A percentile compares a stretch with the other conserved stretches of the same genome.
These are phyloP conservation scores for Physcomitrium patens DNA, from an alignment of 225 moss, liverwort and hornwort genomes.

Conservation along the genomic window DNA sequence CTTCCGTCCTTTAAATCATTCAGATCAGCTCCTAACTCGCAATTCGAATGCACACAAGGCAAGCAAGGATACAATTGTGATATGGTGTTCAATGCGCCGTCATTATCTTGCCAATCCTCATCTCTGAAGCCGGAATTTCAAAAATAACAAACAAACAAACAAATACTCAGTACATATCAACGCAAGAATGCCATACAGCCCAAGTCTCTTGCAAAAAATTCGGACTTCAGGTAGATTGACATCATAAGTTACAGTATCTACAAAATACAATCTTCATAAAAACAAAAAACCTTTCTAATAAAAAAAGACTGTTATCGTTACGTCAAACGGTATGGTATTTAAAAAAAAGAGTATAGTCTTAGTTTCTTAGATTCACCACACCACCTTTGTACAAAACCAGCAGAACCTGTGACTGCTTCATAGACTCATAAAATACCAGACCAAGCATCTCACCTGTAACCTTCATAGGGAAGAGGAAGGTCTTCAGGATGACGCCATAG, in stretches of 20 bases:
- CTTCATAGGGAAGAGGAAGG: slow-evolving; percentile 64
- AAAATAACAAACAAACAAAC: too few relatives aligned
- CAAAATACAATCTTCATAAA: not conserved
- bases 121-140: slow-evolving; percentile 48
- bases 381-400: slow-evolving; percentile 17
- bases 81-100: slow-evolving; percentile 83
- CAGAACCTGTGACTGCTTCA: slow-evolving; percentile 11
- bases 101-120: slow-evolving; percentile 91
- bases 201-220: not conserved
- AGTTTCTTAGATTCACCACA: not conserved
- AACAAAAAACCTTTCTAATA: slow-evolving; percentile 12
- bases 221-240: not conserved
- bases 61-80: slow-evolving; percentile 80
- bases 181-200: not conserved
- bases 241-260: not conserved
- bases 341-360: not conserved
- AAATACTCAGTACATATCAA: not conserved
- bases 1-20: slow-evolving; percentile 54
- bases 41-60: slow-evolving; percentile 76
- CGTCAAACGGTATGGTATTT: not conserved
- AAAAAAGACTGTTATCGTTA: slow-evolving; percentile 9
- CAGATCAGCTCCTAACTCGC: slow-evolving; percentile 47
- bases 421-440: not conserved
- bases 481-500: slow-evolving; percentile 71
- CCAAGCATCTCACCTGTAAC: slow-evolving; percentile 65